Base-by-base conservation (phyloP, 1,284 basidiomycete species). In the Chondrostereum purpureum region DNA sequence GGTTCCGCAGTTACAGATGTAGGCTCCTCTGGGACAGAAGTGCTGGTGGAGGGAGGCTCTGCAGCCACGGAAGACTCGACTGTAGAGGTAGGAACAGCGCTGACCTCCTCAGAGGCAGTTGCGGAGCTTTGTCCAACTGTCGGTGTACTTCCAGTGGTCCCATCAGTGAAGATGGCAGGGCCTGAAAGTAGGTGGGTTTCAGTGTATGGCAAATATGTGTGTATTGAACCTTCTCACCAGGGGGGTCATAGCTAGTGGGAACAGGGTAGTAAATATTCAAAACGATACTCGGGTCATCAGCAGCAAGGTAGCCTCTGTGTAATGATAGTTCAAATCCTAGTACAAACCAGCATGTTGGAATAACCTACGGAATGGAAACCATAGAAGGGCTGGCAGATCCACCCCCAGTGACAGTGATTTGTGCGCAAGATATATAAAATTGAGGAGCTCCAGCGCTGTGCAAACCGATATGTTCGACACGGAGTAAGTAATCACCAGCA, bases 361-460 rank as follows among this genome's bases (percentile, higher is more conserved):
- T 8, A 8, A 38, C 12, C 8, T n/a, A n/a, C 18, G 36, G 36
- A 16, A 38, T 38, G 10, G 8, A 8, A 14, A 38, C n/a, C 36
- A 10, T 38, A 16, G 18, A 38, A 14, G 36, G 12, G 17, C 10
- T 8, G 10, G 18, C 36, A 14, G 18, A 55, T 27, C 68, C 68
- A 39, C 65, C 62, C 12, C 66, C 66, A 20, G 64, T 68, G 22
- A 69, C 46, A 16, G 49, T 59, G 44, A 69, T 67, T 45, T 69
- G 67, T 21, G 64, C 67, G 45, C 67, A 69, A 41, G 64, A 65
- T 45, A 69, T 65, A 54, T 66, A 69, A 51, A 53, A 64, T 50
- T 68, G 64, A 8, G 66, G 66, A 16, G 65, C 60, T 46, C 61
- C 65, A 21, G 58, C 57, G 20, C 67, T 65, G 55, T 70, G 69